phyloP scores from a whole-genome alignment of 1,139 yeast genomes.

The Keqinozyma sinolaborantium region DNA sequence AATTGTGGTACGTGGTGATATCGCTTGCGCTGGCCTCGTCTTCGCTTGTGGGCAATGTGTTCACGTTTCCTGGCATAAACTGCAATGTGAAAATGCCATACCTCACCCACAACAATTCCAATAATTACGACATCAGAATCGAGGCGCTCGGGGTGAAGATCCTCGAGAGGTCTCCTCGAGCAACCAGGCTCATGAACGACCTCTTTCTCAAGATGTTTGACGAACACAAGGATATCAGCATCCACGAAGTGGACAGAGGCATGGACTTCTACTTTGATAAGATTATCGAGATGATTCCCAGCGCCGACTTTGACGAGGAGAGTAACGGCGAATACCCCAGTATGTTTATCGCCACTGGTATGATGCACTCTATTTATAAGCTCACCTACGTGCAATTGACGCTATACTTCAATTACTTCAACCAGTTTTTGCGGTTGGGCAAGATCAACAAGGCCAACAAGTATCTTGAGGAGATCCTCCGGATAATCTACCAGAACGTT shows the following conservation, averaged over 20 bases:
- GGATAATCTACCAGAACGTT: not conserved
- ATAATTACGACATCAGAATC: not conserved
- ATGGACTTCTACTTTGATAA: not conserved
- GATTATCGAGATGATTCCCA: not conserved
- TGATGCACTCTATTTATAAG: not conserved
- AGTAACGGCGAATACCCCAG: not conserved
- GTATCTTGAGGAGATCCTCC: not conserved
- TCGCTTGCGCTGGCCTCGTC: not conserved
- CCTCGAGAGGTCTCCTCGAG: not conserved
- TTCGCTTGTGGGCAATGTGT: not conserved
- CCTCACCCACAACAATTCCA: not conserved
- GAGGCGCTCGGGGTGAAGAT: not conserved
- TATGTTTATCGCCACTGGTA: not conserved
- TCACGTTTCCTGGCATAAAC: not conserved
- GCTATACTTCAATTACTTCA: not conserved
- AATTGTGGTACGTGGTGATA: constrained; percentile 20
- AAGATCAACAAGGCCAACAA: not conserved
- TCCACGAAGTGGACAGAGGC: not conserved
- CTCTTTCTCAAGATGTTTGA: not conserved
- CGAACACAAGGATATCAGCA: not conserved
- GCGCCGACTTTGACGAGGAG: not conserved
- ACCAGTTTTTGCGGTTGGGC: not conserved
- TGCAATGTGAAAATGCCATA: not conserved
- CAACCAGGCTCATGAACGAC: not conserved
- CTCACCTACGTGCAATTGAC: not conserved